Evolutionary conservation across 164 flowering plant species (phyloP).

Genomic region (Berberis vulgaris): DNA sequence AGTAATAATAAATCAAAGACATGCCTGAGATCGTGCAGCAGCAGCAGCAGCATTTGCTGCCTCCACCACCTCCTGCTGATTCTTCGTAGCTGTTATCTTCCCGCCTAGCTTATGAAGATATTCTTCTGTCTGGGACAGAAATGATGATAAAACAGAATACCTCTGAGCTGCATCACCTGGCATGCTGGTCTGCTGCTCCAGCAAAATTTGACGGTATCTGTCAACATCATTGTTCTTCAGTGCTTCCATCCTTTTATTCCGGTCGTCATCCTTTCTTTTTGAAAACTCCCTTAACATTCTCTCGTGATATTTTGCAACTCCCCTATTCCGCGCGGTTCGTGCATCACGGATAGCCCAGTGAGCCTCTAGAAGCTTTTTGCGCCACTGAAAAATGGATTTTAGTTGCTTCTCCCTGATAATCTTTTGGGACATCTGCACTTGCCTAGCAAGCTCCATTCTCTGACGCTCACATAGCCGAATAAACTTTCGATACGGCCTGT

Average conservation of each 20-base stretch:
- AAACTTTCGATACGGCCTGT: conserved; percentile 90
- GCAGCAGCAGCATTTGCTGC: conserved; percentile 84
- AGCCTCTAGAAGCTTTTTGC: conserved; percentile 92
- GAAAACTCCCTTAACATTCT: conserved; percentile 94
- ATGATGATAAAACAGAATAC: conserved; percentile 88
- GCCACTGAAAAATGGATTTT: conserved; percentile 92
- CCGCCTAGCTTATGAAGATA: conserved; percentile 89
- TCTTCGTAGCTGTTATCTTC: conserved; percentile 90
- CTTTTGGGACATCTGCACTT: conserved; percentile 82
- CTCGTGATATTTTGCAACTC: conserved; percentile 98
- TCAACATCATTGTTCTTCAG: conserved; percentile 98
- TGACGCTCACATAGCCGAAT: conserved; percentile 92
- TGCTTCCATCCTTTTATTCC: conserved; percentile 95
- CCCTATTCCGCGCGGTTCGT: conserved; percentile 91
- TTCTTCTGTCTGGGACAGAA: conserved; percentile 92
- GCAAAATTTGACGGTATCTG: conserved; percentile 90
- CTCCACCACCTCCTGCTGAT: conserved; percentile 91
- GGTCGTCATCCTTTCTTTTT: conserved; percentile 87
- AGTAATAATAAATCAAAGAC: neutral
- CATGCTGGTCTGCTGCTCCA: conserved; percentile 95
- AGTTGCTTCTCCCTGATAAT: conserved; percentile 83
- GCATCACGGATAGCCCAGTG: conserved; percentile 99
- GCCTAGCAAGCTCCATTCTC: conserved; percentile 74
- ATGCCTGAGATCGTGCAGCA: conserved; percentile 83
- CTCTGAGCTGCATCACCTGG: conserved; percentile 94